phyloP scores from a whole-genome alignment of 208 protist species.

The Acanthamoeba rhysodes region DNA sequence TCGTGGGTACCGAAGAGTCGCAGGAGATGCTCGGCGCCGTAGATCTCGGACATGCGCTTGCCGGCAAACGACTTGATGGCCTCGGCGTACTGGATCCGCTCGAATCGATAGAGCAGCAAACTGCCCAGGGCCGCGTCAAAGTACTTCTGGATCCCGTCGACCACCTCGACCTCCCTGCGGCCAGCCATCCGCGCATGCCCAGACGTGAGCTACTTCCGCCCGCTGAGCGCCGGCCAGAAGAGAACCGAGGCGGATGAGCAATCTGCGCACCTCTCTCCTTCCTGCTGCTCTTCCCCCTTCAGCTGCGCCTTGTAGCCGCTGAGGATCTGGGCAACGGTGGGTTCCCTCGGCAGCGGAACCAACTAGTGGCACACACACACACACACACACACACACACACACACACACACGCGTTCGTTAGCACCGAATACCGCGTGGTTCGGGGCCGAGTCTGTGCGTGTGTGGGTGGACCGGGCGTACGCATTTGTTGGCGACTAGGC shows the following conservation, averaged over 20 bases:
- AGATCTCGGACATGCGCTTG: conserved; percentile 42
- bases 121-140: conserved; percentile 69
- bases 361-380: not conserved
- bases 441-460: not conserved
- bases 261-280: not conserved
- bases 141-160: conserved; percentile 52
- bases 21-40: conserved; percentile 45
- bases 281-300: conserved; percentile 4
- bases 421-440: too few relatives aligned
- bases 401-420: not conserved
- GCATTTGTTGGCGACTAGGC: conserved; percentile 14
- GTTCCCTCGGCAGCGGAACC: conserved; percentile 40
- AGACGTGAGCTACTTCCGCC: not conserved
- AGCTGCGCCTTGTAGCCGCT: conserved; percentile 24
- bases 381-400: too few relatives aligned
- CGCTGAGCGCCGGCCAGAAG: not conserved
- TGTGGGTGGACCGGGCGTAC: not conserved
- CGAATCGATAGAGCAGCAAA: conserved; percentile 74
- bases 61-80: conserved; percentile 19
- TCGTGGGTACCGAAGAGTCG: conserved; percentile 57
- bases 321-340: conserved; percentile 40
- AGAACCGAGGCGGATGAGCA: not conserved
- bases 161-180: conserved; percentile 35
- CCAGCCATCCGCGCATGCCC: not conserved
- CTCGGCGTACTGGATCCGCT: conserved; percentile 71